Percentiles rank a stretch among this genome's conserved stretches.
phyloP scores from a whole-genome alignment of 2,329 filamentous ascomycete genomes.

The Sphaerulina populicola region DNA sequence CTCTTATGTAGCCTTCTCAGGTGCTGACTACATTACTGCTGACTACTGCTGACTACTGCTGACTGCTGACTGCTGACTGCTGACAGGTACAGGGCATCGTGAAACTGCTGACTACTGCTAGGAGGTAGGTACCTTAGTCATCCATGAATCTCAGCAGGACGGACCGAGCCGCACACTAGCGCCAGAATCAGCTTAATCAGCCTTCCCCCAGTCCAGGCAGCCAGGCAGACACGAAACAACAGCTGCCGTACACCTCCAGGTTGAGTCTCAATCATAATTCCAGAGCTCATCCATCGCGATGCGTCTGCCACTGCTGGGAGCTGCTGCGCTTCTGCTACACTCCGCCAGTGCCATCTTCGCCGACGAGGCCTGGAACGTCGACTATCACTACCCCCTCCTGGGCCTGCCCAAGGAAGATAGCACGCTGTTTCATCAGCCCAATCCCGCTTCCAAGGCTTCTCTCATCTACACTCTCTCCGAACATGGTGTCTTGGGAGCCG shows the following conservation, averaged over 20 bases:
- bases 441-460: conserved; percentile 71
- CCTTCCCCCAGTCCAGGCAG: neutral
- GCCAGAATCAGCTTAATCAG: neutral
- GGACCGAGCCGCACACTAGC: neutral
- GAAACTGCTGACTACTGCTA: no score
- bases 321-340: conserved; percentile 40
- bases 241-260: no score
- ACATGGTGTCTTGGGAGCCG: conserved; percentile 69
- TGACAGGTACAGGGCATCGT: no score
- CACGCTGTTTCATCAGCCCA: conserved; percentile 90
- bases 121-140: no score
- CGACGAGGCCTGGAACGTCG: conserved; percentile 84
- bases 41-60: no score
- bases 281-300: conserved; percentile 11
- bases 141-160: neutral
- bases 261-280: neutral
- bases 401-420: conserved; percentile 72
- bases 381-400: conserved; percentile 86
- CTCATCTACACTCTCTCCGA: conserved; percentile 88
- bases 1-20: no score
- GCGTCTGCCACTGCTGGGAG: conserved; percentile 22
- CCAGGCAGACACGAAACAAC: neutral
- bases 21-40: no score
- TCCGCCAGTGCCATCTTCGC: conserved; percentile 63
- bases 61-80: no score